Evolutionary conservation across 2,329 filamentous ascomycete species (phyloP), one percentile per base, ranked within the genome.

Genomic region (Colletotrichum spinosum): DNA sequence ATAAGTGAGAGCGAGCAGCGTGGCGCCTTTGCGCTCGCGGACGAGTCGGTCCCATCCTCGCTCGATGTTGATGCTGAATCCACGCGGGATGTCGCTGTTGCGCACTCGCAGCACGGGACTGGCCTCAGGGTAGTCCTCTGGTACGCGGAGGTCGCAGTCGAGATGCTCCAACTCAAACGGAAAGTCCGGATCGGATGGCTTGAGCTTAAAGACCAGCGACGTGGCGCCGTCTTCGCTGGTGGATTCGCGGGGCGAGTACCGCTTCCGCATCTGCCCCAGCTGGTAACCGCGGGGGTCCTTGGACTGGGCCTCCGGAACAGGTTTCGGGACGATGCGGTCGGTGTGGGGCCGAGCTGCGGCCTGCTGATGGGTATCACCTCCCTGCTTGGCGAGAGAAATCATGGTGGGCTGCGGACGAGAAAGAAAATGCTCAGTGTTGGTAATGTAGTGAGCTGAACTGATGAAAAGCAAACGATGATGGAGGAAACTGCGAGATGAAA

Each of bases 111-210:
- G 79, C 13, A 78, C 80, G 42, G 92, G 88, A 35, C 79, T 79
- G 46, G 78, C 76, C 44, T 79, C 77, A 15, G 92, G 92, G 75
- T 92, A 95, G 15, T 77, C 77, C 9, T 73, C 74, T 2, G 92
- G 92, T 17, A 96, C 83, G 55, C 81, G 83, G 42, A 96, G 78
- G 48, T 87, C 82, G 74, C 91, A 94, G 45, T 91, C 83, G 38
- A 96, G 80, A 44, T 85, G 81, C 34, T 88, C 84, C 72, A 95
- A 81, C 67, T 94, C 91, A 75, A 92, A 95, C 1, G 92, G 91
- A 71, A 96, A 95, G 72, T 96, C 92, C 0, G 92, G 92, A 73
- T 96, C 92, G 6, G 92, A 93, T 6, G 92, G 92, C 11, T 78
- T 79, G 67, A 96, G 78, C 55, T 82, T 86, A 76, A 95, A 92